Conservation (phyloP, 2,329 filamentous ascomycete species). For the Exophiala sp. region DNA sequence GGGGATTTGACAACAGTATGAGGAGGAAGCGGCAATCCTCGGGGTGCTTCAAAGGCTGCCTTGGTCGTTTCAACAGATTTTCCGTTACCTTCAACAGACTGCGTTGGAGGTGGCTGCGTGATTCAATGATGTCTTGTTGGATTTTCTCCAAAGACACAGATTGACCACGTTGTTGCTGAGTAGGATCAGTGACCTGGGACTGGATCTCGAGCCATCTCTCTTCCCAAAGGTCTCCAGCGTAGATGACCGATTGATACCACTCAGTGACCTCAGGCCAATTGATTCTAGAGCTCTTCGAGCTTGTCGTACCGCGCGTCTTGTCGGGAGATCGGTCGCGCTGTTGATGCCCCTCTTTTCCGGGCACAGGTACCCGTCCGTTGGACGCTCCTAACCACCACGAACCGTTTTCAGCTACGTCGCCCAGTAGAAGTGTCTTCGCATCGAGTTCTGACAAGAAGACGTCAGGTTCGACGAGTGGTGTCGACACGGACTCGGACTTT, state of each 20-base stretch:
- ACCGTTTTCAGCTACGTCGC: slow-evolving; percentile 76
- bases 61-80: slow-evolving; percentile 73
- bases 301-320: slow-evolving; percentile 44
- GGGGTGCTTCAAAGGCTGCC: slow-evolving; percentile 63
- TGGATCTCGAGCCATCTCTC: slow-evolving; percentile 56
- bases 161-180: slow-evolving; percentile 36
- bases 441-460: slow-evolving; percentile 61
- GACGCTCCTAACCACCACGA: slow-evolving; percentile 69
- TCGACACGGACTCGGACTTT: slow-evolving; percentile 27
- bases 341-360: slow-evolving; percentile 28
- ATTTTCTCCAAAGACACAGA: slow-evolving; percentile 35
- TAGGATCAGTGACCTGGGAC: slow-evolving; percentile 29
- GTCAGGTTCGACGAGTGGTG: slow-evolving; percentile 32
- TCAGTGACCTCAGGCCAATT: slow-evolving; percentile 68
- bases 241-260: slow-evolving; percentile 71
- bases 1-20: slow-evolving; percentile 73
- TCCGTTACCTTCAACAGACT: slow-evolving; percentile 75
- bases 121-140: slow-evolving; percentile 53
- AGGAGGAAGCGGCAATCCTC: slow-evolving; percentile 74
- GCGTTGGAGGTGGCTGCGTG: slow-evolving; percentile 66
- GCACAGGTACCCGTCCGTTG: slow-evolving; percentile 40
- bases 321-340: slow-evolving; percentile 35
- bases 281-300: slow-evolving; percentile 62
- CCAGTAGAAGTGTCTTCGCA: slow-evolving; percentile 69
- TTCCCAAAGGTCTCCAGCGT: slow-evolving; percentile 66